Evolutionary conservation across 805 yeast genomes (phyloP).

Genomic region (Candida vartiovaarae): DNA sequence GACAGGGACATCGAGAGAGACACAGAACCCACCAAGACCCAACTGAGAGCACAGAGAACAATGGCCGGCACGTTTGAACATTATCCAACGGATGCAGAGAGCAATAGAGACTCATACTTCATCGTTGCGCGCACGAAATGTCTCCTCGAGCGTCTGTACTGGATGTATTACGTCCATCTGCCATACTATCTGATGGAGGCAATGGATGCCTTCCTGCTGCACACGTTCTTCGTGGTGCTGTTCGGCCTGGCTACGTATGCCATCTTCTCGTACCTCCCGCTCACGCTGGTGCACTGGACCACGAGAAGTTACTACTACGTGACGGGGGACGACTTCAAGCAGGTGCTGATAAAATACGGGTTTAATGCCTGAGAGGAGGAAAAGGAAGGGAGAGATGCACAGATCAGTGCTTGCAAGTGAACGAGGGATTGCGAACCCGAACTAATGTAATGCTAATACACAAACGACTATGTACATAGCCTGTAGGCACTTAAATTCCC

Average conservation of each 20-base stretch:
- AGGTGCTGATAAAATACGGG: slow-evolving; percentile 13
- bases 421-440: no score
- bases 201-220: slow-evolving; percentile 34
- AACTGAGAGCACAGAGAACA: background rate
- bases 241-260: slow-evolving; percentile 34
- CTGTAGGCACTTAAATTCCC: no score
- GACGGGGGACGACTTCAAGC: slow-evolving; percentile 28
- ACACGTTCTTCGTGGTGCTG: slow-evolving; percentile 29
- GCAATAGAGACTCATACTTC: slow-evolving; percentile 19
- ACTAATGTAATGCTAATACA: no score
- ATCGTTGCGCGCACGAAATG: slow-evolving; percentile 23
- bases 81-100: slow-evolving; percentile 24
- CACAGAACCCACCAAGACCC: no score
- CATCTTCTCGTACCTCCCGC: slow-evolving; percentile 26
- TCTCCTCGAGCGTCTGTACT: slow-evolving; percentile 28
- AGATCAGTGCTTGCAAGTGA: no score
- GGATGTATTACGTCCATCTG: slow-evolving; percentile 38
- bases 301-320: slow-evolving; percentile 25
- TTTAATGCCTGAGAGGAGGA: slow-evolving; percentile 1
- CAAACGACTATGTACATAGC: no score
- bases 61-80: slow-evolving; percentile 25
- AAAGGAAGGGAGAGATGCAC: background rate
- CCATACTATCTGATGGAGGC: slow-evolving; percentile 38
- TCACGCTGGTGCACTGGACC: slow-evolving; percentile 16
- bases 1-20: no score